Conservation (phyloP, 345 rosid genomes). For the Hibiscus mutabilis region DNA sequence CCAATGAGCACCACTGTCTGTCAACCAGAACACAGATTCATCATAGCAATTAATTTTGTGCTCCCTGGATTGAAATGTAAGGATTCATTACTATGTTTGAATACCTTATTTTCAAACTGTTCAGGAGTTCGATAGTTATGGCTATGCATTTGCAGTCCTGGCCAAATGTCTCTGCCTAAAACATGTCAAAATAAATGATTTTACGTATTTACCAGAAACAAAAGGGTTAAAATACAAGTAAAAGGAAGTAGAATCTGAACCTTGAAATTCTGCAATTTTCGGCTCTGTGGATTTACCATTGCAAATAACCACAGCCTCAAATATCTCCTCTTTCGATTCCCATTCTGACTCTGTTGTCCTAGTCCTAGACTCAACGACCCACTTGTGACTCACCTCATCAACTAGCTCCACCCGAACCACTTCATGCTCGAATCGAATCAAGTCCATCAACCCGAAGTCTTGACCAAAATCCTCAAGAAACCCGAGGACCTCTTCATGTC, state of each 20-base stretch:
- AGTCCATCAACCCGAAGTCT: not conserved
- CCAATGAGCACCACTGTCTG: conserved; percentile 9
- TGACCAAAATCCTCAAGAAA: conserved; percentile 15
- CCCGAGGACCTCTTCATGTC: conserved; percentile 13
- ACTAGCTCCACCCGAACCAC: conserved; percentile 7
- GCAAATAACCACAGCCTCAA: conserved; percentile 62
- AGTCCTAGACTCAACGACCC: conserved; percentile 16
- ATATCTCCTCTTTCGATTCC: conserved; percentile 19
- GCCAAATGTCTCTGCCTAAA: conserved; percentile 7
- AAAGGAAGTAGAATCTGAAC: no score
- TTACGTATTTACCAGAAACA: no score
- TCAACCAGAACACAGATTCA: not conserved
- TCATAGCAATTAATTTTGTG: not conserved
- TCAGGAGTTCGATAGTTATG: conserved; percentile 11
- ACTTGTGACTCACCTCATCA: not conserved
- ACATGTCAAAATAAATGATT: not conserved
- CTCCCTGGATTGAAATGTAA: not conserved
- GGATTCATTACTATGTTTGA: no score
- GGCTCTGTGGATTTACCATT: conserved; percentile 52
- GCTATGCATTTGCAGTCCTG: conserved; percentile 11
- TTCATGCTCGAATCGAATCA: conserved; percentile 11
- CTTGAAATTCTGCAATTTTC: not conserved
- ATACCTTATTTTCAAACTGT: conserved; percentile 2
- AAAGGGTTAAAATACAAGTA: no score
- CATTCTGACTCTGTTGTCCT: not conserved